These are phyloP conservation scores for Poterioochromonas sp. DNA, from an alignment of 352 stramenopile species.

Conservation along the genomic window DNA sequence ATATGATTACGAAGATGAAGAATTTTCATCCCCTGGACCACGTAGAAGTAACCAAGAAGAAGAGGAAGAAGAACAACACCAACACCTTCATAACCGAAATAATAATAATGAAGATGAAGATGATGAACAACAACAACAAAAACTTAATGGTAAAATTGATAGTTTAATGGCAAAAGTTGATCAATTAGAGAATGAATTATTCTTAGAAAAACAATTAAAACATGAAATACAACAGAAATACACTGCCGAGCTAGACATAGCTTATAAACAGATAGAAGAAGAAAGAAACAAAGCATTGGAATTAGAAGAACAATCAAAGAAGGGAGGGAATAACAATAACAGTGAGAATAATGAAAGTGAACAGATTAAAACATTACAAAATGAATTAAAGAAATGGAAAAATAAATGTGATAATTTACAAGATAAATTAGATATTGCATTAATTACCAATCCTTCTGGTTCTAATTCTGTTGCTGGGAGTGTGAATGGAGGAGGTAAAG, in stretches of 20 bases:
- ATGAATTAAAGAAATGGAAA: constrained; percentile 2
- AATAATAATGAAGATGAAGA: constrained; percentile 35
- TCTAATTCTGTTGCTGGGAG: too few species aligned
- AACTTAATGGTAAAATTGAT: constrained; percentile 35
- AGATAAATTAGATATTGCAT: background rate
- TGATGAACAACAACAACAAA: constrained; percentile 31
- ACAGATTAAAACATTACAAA: background rate
- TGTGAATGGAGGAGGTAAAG: background rate
- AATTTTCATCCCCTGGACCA: too few species aligned
- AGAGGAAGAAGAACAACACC: background rate
- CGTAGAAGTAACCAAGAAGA: too few species aligned
- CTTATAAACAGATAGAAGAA: too few species aligned
- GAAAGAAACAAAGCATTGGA: background rate
- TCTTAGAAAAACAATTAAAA: background rate
- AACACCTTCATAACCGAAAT: background rate
- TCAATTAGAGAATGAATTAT: background rate
- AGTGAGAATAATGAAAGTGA: background rate
- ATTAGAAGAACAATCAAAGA: background rate
- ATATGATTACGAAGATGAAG: too few species aligned
- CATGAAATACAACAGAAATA: background rate
- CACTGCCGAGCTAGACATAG: background rate
- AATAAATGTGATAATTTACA: background rate
- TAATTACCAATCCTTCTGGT: too few species aligned
- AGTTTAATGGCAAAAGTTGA: background rate
- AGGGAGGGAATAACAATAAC: background rate